Percentiles rank a stretch among this genome's conserved stretches.
Conservation (phyloP, 352 stramenopile genomes). For the Plasmopara muralis region DNA sequence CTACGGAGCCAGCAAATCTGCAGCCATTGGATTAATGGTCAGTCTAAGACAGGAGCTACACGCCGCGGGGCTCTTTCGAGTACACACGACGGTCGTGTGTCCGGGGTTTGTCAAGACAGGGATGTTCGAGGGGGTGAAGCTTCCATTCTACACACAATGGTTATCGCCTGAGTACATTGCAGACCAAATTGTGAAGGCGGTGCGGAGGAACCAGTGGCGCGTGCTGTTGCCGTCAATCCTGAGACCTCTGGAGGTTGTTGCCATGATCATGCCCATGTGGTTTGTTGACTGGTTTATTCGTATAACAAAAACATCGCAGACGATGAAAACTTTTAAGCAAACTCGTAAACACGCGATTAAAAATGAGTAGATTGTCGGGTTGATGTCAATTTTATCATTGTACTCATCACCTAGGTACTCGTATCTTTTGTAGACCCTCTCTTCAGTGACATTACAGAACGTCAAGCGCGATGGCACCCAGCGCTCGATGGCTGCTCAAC, state of each 20-base stretch:
- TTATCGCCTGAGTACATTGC: conserved; percentile 43
- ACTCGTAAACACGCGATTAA: conserved; percentile 36
- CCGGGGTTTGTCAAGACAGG: conserved; percentile 55
- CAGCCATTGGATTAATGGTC: conserved; percentile 34
- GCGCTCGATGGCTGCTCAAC: conserved; percentile 16
- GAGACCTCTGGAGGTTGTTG: conserved; percentile 25
- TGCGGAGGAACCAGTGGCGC: conserved; percentile 41
- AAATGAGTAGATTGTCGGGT: conserved; percentile 17
- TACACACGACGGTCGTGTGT: conserved; percentile 50
- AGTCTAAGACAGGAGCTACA: conserved; percentile 48
- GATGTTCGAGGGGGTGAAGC: conserved; percentile 54
- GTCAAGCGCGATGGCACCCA: conserved; percentile 7
- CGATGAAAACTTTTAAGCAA: conserved; percentile 47
- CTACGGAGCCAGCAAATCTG: conserved; percentile 49
- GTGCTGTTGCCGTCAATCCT: conserved; percentile 33
- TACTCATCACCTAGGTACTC: no score
- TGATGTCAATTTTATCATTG: no score
- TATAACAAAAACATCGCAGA: conserved; percentile 30
- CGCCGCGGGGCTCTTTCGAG: conserved; percentile 25
- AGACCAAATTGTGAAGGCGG: conserved; percentile 35
- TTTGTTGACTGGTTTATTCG: conserved; percentile 33
- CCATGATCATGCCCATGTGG: conserved; percentile 32
- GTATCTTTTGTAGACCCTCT: background rate
- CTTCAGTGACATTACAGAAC: conserved; percentile 2
- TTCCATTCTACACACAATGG: conserved; percentile 32